Percentiles rank a stretch among this genome's conserved stretches.
phyloP scores from a whole-genome alignment of 352 stramenopile genomes.

The Phytophthora agathidicida region DNA sequence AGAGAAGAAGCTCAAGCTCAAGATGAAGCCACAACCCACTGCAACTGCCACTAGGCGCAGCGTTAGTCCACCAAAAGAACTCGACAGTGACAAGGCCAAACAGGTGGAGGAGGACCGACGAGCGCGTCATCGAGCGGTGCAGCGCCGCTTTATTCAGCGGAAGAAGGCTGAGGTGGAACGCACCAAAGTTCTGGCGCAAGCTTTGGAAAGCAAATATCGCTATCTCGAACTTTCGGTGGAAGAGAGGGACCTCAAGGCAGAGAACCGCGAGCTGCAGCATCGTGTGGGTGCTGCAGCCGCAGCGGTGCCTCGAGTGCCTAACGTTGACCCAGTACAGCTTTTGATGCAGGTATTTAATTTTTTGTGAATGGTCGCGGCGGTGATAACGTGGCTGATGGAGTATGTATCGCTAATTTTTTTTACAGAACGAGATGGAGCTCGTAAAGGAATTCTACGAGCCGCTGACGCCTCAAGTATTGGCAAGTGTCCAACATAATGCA shows the following conservation, averaged over 20 bases:
- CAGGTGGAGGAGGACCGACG: slow-evolving; percentile 47
- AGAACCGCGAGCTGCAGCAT: slow-evolving; percentile 42
- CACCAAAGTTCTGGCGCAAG: slow-evolving; percentile 37
- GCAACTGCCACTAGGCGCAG: background rate
- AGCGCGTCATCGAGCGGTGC: slow-evolving; percentile 53
- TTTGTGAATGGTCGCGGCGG: background rate
- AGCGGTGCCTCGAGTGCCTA: slow-evolving; percentile 9
- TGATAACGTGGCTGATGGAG: slow-evolving; percentile 1
- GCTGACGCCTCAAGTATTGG: slow-evolving; percentile 18
- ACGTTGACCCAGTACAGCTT: slow-evolving; percentile 29
- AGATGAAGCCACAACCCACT: background rate
- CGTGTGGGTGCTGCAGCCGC: slow-evolving; percentile 10
- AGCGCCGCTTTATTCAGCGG: slow-evolving; percentile 60
- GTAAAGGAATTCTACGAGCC: slow-evolving; percentile 51
- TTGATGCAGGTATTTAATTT: slow-evolving; percentile 34
- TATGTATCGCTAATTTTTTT: background rate
- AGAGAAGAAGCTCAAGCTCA: slow-evolving; percentile 3
- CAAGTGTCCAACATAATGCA: slow-evolving; percentile 23
- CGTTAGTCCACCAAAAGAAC: background rate
- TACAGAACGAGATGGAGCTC: slow-evolving; percentile 45
- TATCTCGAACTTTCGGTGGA: slow-evolving; percentile 46
- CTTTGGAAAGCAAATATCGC: slow-evolving; percentile 46
- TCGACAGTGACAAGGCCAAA: slow-evolving; percentile 7
- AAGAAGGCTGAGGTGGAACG: slow-evolving; percentile 56
- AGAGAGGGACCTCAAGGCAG: slow-evolving; percentile 31